Evolutionary conservation across 371 early-diverging fungal species (phyloP).

Genomic region (Massospora cicadina): DNA sequence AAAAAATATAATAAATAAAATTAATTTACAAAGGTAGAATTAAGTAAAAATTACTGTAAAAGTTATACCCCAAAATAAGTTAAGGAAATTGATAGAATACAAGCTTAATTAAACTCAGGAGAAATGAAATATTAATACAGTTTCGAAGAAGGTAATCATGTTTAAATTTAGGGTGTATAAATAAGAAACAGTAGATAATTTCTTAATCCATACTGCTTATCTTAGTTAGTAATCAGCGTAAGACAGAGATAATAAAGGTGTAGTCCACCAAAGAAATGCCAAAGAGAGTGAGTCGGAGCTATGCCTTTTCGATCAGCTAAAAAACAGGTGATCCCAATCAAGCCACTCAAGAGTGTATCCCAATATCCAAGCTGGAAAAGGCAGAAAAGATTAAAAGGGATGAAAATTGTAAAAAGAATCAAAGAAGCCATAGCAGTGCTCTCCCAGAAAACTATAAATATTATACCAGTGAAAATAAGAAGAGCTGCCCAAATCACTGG

Average conservation of each 20-base stretch:
- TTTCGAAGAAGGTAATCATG: too few relatives aligned
- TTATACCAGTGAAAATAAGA: background rate
- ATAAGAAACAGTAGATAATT: too few relatives aligned
- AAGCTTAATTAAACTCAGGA: too few relatives aligned
- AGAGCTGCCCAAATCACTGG: background rate
- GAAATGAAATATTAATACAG: too few relatives aligned
- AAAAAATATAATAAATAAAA: too few relatives aligned
- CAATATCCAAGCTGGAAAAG: background rate
- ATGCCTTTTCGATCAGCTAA: constrained; percentile 8
- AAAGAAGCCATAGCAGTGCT: constrained; percentile 9
- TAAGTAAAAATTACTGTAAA: too few relatives aligned
- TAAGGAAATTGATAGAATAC: too few relatives aligned
- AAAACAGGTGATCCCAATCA: constrained; percentile 7
- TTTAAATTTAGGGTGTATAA: too few relatives aligned
- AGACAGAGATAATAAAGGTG: constrained; percentile 7
- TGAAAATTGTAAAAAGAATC: background rate
- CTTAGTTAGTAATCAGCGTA: background rate
- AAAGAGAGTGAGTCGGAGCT: constrained; percentile 10
- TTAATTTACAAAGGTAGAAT: too few relatives aligned
- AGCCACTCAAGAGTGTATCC: constrained; percentile 1
- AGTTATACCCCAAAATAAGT: too few relatives aligned
- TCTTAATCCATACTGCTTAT: too few relatives aligned
- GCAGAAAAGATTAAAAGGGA: background rate
- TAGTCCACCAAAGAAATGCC: constrained; percentile 11
- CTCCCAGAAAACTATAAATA: constrained; percentile 9